These are phyloP conservation scores for Vaccinium darrowii DNA, from an alignment of 148 eudicot species.

Conservation along the genomic window DNA sequence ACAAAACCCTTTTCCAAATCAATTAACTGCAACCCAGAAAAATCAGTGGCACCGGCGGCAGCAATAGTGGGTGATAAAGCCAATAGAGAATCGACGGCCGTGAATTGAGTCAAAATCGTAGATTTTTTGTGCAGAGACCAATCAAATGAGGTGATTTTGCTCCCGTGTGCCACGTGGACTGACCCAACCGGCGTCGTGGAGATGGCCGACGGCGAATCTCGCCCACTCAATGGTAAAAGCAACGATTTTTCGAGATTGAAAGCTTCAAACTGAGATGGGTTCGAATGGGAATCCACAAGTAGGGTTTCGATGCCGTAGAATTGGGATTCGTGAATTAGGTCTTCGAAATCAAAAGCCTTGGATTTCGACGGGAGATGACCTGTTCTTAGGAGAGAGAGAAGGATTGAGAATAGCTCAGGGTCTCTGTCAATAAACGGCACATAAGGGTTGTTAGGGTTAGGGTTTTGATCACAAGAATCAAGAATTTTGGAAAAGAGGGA, in stretches of 20 bases:
- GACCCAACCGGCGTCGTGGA: slow-evolving; percentile 60
- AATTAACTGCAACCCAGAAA: slow-evolving; percentile 77
- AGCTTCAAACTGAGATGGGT: slow-evolving; percentile 76
- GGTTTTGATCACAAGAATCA: slow-evolving; percentile 20
- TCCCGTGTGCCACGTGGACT: slow-evolving; percentile 78
- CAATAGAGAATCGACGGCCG: slow-evolving; percentile 66
- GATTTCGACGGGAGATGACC: slow-evolving; percentile 67
- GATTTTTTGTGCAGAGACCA: slow-evolving; percentile 76
- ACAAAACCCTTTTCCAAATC: slow-evolving; percentile 66
- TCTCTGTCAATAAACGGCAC: slow-evolving; percentile 82
- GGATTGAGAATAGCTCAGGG: slow-evolving; percentile 72
- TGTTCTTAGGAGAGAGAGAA: slow-evolving; percentile 77
- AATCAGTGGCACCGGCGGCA: slow-evolving; percentile 94
- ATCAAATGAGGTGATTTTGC: slow-evolving; percentile 85
- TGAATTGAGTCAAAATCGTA: slow-evolving; percentile 69
- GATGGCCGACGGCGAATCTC: slow-evolving; percentile 72
- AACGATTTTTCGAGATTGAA: slow-evolving; percentile 59
- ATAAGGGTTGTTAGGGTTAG: neutral
- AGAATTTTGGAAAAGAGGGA: slow-evolving; percentile 54
- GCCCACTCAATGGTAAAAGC: slow-evolving; percentile 58
- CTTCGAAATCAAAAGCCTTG: slow-evolving; percentile 49
- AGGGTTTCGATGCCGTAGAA: slow-evolving; percentile 70
- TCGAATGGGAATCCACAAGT: slow-evolving; percentile 51
- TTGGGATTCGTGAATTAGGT: slow-evolving; percentile 59
- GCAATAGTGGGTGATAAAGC: slow-evolving; percentile 48